Conservation (phyloP, 345 rosid genomes). For the Salix koriyanagi region DNA sequence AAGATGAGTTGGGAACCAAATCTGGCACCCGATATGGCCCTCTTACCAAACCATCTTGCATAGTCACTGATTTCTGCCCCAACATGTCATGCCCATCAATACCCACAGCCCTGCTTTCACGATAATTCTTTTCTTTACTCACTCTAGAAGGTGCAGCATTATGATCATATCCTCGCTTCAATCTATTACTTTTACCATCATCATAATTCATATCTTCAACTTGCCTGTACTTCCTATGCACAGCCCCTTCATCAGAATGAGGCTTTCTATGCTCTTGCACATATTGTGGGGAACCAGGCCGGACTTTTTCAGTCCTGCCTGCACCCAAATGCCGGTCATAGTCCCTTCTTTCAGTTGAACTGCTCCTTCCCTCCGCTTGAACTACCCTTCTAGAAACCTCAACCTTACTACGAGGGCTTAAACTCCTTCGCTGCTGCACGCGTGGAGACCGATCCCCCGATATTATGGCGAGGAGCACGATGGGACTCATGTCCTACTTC, state of each 20-base stretch:
- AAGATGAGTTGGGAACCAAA: constrained; percentile 28
- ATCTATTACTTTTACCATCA: constrained; percentile 24
- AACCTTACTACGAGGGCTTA: constrained; percentile 31
- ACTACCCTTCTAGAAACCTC: constrained; percentile 33
- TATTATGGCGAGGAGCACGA: constrained; percentile 18
- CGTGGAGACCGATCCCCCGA: constrained; percentile 18
- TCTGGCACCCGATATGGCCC: constrained; percentile 26
- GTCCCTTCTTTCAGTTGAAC: constrained; percentile 33
- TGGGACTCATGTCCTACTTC: constrained; percentile 22
- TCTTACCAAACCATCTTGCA: constrained; percentile 33
- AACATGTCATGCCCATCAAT: constrained; percentile 21
- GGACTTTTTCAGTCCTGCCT: constrained; percentile 25
- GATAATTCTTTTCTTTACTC: constrained; percentile 30
- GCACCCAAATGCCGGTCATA: constrained; percentile 28
- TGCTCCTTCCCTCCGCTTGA: constrained; percentile 21
- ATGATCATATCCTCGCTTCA: constrained; percentile 32
- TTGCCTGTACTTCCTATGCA: constrained; percentile 23
- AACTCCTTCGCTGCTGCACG: constrained; percentile 27
- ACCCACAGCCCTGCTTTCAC: constrained; percentile 25
- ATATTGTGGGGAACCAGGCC: constrained; percentile 23
- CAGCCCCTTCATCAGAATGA: constrained; percentile 19
- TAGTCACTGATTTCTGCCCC: constrained; percentile 28
- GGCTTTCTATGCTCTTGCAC: constrained; percentile 26
- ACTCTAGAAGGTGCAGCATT: constrained; percentile 26
- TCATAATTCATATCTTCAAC: constrained; percentile 25